Conservation (phyloP, 177 flowering plant genomes). For the Vitis hybrid region DNA sequence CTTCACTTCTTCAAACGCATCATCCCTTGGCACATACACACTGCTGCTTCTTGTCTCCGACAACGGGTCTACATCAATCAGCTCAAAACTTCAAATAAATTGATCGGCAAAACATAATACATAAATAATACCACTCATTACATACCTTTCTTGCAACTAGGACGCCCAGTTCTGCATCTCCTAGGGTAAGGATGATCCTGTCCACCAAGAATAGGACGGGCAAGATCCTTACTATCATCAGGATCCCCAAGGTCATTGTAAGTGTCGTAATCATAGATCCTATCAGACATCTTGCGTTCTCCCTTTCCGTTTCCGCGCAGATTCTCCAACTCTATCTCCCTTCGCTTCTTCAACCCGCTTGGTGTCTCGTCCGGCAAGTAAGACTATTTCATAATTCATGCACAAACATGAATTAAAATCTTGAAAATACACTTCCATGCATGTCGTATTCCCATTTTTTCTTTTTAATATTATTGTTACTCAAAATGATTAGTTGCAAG, state of each 20-base stretch:
- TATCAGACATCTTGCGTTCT: constrained; percentile 41
- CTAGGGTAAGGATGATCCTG: constrained; percentile 56
- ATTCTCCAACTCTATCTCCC: constrained; percentile 39
- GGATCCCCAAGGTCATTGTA: constrained; percentile 70
- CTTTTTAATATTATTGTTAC: neutral
- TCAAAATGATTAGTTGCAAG: no score
- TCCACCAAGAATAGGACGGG: constrained; percentile 64
- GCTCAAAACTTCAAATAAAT: no score
- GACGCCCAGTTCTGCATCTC: constrained; percentile 61
- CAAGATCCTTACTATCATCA: constrained; percentile 20
- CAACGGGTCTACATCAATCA: constrained; percentile 35
- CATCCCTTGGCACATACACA: constrained; percentile 74
- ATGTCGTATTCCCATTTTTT: no score
- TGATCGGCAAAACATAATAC: no score
- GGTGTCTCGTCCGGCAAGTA: constrained; percentile 56
- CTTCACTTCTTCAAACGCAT: constrained; percentile 64
- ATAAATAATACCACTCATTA: neutral
- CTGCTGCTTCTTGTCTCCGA: constrained; percentile 39
- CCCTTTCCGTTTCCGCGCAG: constrained; percentile 54
- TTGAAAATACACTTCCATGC: neutral
- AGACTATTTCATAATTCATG: constrained; percentile 22
- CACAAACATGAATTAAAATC: neutral
- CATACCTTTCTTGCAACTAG: constrained; percentile 32
- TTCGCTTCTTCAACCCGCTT: constrained; percentile 30
- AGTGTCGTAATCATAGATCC: constrained; percentile 62